Conservation (phyloP, 2,329 filamentous ascomycete genomes). For the Phoma herbarum region DNA sequence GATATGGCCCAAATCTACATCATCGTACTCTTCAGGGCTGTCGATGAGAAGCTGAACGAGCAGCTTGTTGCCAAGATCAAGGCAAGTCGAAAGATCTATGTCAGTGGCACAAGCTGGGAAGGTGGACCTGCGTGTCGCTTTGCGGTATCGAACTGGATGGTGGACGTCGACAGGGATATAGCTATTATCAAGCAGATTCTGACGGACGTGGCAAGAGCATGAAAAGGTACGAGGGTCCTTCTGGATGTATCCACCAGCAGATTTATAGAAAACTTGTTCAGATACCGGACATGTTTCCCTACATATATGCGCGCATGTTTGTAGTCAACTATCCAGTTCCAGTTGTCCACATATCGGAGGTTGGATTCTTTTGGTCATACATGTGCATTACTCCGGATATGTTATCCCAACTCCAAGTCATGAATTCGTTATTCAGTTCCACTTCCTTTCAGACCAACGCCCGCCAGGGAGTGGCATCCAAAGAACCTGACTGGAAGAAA, state of each 20-base stretch:
- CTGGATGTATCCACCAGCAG: background rate
- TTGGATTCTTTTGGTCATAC: background rate
- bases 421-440: too few species aligned
- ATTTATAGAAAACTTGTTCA: too few species aligned
- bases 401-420: too few species aligned
- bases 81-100: conserved; percentile 75
- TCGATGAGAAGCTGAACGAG: conserved; percentile 69
- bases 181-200: conserved; percentile 71
- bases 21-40: conserved; percentile 80
- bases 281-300: too few species aligned
- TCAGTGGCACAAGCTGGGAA: conserved; percentile 82
- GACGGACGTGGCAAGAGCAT: conserved; percentile 43
- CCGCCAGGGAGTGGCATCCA: too few species aligned
- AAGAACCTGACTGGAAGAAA: too few species aligned
- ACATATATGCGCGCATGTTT: background rate
- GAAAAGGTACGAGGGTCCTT: background rate
- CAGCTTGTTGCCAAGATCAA: conserved; percentile 78
- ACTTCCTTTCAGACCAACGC: too few species aligned
- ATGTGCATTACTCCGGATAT: background rate
- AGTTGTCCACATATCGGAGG: background rate
- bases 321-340: background rate
- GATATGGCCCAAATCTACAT: conserved; percentile 68
- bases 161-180: conserved; percentile 73
- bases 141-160: conserved; percentile 86
- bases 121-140: conserved; percentile 79